A percentile compares a stretch with the other conserved stretches of the same genome.
These are phyloP conservation scores for Magnolia officinalis DNA, from an alignment of 164 flowering plant genomes.

Conservation along the genomic window DNA sequence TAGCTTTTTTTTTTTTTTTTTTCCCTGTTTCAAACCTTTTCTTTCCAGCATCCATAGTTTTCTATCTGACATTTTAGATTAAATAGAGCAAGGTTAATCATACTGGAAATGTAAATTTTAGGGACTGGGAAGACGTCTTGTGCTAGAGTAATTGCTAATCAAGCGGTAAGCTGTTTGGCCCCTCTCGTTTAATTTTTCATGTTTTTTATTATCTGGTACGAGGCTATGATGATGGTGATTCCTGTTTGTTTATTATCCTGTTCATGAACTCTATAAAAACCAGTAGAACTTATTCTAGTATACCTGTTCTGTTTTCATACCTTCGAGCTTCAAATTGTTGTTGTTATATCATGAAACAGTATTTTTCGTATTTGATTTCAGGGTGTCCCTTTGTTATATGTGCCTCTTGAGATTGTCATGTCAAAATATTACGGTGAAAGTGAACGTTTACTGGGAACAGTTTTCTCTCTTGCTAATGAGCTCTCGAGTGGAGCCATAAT, in stretches of 20 bases:
- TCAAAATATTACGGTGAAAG: conserved; percentile 97
- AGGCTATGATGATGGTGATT: not conserved
- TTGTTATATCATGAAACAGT: no score
- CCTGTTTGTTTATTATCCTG: not conserved
- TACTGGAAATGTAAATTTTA: conserved; percentile 22
- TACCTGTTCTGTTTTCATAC: no score
- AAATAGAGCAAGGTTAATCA: not conserved
- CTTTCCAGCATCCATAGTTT: not conserved
- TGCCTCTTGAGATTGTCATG: conserved; percentile 78
- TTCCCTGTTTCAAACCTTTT: not conserved
- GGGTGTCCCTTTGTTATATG: conserved; percentile 89
- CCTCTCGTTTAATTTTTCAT: not conserved
- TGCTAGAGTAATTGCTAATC: conserved; percentile 95
- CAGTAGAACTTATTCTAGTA: no score
- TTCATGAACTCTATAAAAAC: not conserved
- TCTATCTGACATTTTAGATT: not conserved
- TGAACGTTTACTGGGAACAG: conserved; percentile 79
- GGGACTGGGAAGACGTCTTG: conserved; percentile 98
- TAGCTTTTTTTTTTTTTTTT: no score
- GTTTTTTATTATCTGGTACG: not conserved
- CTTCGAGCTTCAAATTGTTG: no score
- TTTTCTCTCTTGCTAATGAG: conserved; percentile 84
- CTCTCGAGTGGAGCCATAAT: conserved; percentile 72
- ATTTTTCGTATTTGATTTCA: conserved; percentile 24
- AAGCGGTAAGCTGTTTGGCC: conserved; percentile 55